Conservation (phyloP, 1,284 basidiomycete genomes). For the Earliella scabrosa region DNA sequence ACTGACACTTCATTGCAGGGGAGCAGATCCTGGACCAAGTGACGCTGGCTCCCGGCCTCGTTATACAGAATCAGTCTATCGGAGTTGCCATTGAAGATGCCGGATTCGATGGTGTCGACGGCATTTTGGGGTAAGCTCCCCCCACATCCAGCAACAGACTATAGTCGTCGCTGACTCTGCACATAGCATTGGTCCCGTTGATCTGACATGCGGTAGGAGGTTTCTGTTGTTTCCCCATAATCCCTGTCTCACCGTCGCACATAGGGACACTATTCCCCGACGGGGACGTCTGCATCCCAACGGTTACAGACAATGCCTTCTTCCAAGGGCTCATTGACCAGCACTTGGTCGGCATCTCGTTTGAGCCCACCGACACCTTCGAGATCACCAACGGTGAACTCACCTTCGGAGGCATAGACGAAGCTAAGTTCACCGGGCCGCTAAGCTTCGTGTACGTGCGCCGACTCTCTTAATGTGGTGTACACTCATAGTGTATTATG, state of each 20-base stretch:
- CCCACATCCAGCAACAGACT: no score
- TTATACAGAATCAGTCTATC: slow-evolving; percentile 51
- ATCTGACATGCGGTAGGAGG: slow-evolving; percentile 40
- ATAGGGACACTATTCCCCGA: slow-evolving; percentile 34
- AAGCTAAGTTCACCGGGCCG: slow-evolving; percentile 50
- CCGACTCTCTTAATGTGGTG: background rate
- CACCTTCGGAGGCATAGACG: slow-evolving; percentile 50
- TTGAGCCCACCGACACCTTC: slow-evolving; percentile 42
- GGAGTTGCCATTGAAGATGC: slow-evolving; percentile 45
- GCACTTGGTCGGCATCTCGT: slow-evolving; percentile 50
- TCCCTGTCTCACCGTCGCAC: background rate
- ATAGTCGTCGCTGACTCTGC: no score
- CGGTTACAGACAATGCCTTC: slow-evolving; percentile 52
- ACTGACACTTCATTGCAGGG: slow-evolving; percentile 38
- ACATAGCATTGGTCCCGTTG: slow-evolving; percentile 52
- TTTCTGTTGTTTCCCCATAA: background rate
- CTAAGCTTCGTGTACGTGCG: slow-evolving; percentile 48
- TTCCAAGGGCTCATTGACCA: slow-evolving; percentile 27
- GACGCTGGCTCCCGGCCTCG: slow-evolving; percentile 37
- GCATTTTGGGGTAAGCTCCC: slow-evolving; percentile 58
- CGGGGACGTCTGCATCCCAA: slow-evolving; percentile 43
- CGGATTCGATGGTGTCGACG: slow-evolving; percentile 50
- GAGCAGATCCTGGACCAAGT: slow-evolving; percentile 27
- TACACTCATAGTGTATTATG: background rate
- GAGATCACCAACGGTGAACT: slow-evolving; percentile 33